phyloP scores from a whole-genome alignment of 2,329 filamentous ascomycete genomes.

The Tetracladium maxilliforme region DNA sequence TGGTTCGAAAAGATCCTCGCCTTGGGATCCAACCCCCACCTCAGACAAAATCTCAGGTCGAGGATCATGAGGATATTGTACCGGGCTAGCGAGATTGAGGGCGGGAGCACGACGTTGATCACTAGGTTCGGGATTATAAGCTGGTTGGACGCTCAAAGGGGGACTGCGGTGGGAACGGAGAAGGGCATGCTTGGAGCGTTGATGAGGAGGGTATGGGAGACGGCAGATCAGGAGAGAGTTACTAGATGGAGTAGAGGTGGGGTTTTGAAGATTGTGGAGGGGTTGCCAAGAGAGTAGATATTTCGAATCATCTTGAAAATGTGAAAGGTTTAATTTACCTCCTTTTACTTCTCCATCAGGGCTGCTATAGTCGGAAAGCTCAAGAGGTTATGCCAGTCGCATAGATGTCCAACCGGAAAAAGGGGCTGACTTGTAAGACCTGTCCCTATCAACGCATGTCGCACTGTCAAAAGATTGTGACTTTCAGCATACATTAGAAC shows the following conservation, averaged over 20 bases:
- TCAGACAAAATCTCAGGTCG: slow-evolving; percentile 39
- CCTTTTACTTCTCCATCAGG: too few relatives aligned
- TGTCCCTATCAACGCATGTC: too few relatives aligned
- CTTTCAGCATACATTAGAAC: too few relatives aligned
- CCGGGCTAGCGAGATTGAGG: slow-evolving; percentile 50
- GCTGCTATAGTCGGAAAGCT: too few relatives aligned
- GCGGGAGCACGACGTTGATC: slow-evolving; percentile 65
- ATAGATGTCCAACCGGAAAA: too few relatives aligned
- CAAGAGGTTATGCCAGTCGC: too few relatives aligned
- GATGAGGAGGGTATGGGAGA: slow-evolving; percentile 43
- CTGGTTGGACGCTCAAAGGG: slow-evolving; percentile 59
- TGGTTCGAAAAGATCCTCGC: slow-evolving; percentile 65
- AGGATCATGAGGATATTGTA: slow-evolving; percentile 48
- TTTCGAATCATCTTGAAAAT: too few relatives aligned
- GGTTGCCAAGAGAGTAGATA: slow-evolving; percentile 10
- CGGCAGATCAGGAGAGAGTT: slow-evolving; percentile 52
- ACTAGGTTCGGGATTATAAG: slow-evolving; percentile 61
- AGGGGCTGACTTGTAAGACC: too few relatives aligned
- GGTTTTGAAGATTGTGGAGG: slow-evolving; percentile 11
- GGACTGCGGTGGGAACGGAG: slow-evolving; percentile 29
- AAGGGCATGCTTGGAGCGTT: slow-evolving; percentile 36
- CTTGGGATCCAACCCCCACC: slow-evolving; percentile 51
- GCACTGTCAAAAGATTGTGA: too few relatives aligned
- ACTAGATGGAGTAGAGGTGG: slow-evolving; percentile 48
- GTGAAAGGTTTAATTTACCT: too few relatives aligned